Evolutionary conservation across 352 stramenopile species (phyloP).

Genomic region (Globisporangium nodosum): DNA sequence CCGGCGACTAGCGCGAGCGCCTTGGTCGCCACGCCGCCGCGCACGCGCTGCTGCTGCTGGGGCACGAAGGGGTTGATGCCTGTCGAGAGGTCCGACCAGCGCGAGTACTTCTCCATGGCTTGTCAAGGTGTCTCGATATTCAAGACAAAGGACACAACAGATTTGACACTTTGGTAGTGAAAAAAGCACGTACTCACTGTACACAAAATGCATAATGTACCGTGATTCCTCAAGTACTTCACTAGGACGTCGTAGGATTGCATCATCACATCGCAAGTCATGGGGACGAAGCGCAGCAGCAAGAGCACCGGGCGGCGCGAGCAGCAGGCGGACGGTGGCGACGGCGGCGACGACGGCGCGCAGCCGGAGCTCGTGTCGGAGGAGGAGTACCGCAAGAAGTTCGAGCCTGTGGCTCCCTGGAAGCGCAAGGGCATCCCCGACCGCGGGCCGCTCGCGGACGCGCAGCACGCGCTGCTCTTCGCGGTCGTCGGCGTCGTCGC

Average conservation of each 20-base stretch:
- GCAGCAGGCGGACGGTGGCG: too few species aligned
- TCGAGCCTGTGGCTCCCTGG: conserved; percentile 79
- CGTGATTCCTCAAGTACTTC: too few species aligned
- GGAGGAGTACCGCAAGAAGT: conserved; percentile 51
- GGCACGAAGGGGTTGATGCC: conserved; percentile 86
- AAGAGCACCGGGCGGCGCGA: too few species aligned
- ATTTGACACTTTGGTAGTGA: too few species aligned
- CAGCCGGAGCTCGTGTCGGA: conserved; percentile 32
- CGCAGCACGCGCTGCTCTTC: conserved; percentile 64
- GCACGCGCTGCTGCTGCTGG: conserved; percentile 47
- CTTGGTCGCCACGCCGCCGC: conserved; percentile 29
- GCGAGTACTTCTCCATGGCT: conserved; percentile 82
- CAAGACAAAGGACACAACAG: too few species aligned
- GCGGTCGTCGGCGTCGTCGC: conserved; percentile 48
- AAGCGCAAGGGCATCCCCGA: conserved; percentile 77
- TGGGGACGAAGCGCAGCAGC: too few species aligned
- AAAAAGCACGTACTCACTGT: too few species aligned
- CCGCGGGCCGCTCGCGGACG: conserved; percentile 60
- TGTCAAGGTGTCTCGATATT: background rate
- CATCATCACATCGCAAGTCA: too few species aligned
- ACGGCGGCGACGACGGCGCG: conserved; percentile 11
- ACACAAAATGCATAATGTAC: too few species aligned
- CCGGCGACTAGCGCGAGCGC: conserved; percentile 40
- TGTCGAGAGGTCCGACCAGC: conserved; percentile 81
- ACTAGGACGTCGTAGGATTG: too few species aligned